These are phyloP conservation scores for Pichiaceae sp. DNA, from an alignment of 1,139 yeast genomes.

Conservation along the genomic window DNA sequence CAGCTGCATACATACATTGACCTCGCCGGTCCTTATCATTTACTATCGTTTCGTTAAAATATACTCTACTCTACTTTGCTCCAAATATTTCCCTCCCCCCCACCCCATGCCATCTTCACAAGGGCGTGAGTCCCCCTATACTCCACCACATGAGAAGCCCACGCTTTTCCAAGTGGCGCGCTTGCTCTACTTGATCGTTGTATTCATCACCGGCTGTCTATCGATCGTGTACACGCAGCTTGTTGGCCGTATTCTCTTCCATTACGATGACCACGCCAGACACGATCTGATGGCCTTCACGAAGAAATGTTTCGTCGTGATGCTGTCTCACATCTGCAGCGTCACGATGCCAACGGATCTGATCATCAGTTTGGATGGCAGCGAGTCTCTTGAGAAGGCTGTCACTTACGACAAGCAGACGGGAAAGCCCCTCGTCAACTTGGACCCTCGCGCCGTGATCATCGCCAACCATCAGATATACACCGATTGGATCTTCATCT, in stretches of 20 bases:
- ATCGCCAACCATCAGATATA: conserved; percentile 89
- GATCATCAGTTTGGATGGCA: conserved; percentile 31
- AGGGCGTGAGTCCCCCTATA: too few relatives aligned
- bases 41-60: too few relatives aligned
- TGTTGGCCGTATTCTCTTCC: conserved; percentile 27
- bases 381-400: not conserved
- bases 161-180: conserved; percentile 20
- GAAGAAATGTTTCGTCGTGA: conserved; percentile 40
- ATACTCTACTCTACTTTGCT: too few relatives aligned
- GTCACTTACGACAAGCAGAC: conserved; percentile 3
- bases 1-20: too few relatives aligned
- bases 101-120: too few relatives aligned
- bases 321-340: conserved; percentile 37
- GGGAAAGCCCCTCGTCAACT: conserved; percentile 11
- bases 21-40: too few relatives aligned
- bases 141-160: conserved; percentile 12
- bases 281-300: conserved; percentile 35
- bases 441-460: conserved; percentile 48
- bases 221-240: conserved; percentile 36
- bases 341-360: conserved; percentile 34
- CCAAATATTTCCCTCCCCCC: too few relatives aligned
- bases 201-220: conserved; percentile 38
- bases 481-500: conserved; percentile 87
- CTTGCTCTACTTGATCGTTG: conserved; percentile 25
- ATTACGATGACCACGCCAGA: conserved; percentile 23